Evolutionary conservation across 2,329 filamentous ascomycete genomes (phyloP).

Genomic region (Ceratocystis lukuohia): DNA sequence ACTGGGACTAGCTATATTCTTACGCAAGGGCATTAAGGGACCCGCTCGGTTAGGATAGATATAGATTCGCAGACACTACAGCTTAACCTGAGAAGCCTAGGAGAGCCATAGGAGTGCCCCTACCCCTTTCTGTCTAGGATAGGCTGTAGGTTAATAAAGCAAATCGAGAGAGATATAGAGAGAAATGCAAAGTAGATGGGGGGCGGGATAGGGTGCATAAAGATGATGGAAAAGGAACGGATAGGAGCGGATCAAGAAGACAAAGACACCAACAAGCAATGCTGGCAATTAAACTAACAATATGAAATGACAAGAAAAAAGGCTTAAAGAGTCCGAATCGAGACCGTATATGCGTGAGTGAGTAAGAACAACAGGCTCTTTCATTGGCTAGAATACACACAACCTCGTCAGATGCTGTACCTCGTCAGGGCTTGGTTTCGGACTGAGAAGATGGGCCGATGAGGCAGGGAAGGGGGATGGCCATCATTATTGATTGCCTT

Average conservation of each 20-base stretch:
- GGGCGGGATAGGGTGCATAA: not conserved
- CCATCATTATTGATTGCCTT: too few species aligned
- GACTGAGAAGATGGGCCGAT: not conserved
- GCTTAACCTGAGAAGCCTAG: not conserved
- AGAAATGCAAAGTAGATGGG: not conserved
- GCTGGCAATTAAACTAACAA: too few species aligned
- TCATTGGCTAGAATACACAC: not conserved
- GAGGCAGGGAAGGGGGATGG: too few species aligned
- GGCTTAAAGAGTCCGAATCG: not conserved
- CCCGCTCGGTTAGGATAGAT: not conserved
- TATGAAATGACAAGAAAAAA: not conserved
- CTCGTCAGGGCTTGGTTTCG: not conserved
- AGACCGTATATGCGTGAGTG: too few species aligned
- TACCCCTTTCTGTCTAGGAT: not conserved
- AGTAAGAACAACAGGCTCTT: not conserved
- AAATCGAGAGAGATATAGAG: not conserved
- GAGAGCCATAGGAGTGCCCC: not conserved
- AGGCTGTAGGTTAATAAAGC: not conserved
- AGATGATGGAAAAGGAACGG: not conserved
- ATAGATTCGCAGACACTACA: not conserved
- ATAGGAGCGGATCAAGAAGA: not conserved
- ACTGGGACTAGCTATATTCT: not conserved
- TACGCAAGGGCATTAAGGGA: not conserved
- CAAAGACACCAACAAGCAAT: not conserved
- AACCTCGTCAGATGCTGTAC: too few species aligned